phyloP scores from a whole-genome alignment of 2,329 filamentous ascomycete genomes.

The Chaetomium sp. region DNA sequence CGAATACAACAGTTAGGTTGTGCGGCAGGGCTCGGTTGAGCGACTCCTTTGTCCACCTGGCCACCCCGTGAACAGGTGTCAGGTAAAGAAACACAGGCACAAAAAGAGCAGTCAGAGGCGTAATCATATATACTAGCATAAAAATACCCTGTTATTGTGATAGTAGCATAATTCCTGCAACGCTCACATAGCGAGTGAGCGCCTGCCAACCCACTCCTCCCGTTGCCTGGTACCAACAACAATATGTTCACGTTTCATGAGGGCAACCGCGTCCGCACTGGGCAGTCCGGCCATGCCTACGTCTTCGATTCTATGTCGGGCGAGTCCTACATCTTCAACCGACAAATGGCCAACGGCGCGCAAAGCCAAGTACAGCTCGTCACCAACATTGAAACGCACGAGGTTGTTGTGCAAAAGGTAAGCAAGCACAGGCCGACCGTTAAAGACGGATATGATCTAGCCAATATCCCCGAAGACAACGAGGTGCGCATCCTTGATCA shows the following conservation, averaged over 20 bases:
- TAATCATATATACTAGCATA: background rate
- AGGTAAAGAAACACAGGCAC: background rate
- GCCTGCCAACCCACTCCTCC: background rate
- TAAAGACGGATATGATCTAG: background rate
- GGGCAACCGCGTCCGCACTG: background rate
- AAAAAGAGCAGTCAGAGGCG: background rate
- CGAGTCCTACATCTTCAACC: conserved; percentile 18
- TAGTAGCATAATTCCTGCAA: background rate
- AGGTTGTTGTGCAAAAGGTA: conserved; percentile 21
- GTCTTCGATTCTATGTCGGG: conserved; percentile 3
- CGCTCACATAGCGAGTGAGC: background rate
- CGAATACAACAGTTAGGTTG: background rate
- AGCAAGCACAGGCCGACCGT: background rate
- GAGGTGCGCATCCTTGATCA: conserved; percentile 12
- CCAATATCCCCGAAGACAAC: background rate
- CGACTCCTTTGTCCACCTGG: background rate
- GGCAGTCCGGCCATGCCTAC: conserved; percentile 1
- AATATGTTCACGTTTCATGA: conserved; percentile 5
- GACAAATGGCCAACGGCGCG: background rate
- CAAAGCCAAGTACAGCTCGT: conserved; percentile 25
- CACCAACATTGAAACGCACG: conserved; percentile 13
- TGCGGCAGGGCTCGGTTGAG: background rate
- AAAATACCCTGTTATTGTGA: background rate
- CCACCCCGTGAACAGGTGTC: background rate
- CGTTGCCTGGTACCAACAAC: background rate